Evolutionary conservation across 2,329 filamentous ascomycete genomes (phyloP), one percentile per base, ranked within the genome.

Genomic region (Bimuria novae-zelandiae): DNA sequence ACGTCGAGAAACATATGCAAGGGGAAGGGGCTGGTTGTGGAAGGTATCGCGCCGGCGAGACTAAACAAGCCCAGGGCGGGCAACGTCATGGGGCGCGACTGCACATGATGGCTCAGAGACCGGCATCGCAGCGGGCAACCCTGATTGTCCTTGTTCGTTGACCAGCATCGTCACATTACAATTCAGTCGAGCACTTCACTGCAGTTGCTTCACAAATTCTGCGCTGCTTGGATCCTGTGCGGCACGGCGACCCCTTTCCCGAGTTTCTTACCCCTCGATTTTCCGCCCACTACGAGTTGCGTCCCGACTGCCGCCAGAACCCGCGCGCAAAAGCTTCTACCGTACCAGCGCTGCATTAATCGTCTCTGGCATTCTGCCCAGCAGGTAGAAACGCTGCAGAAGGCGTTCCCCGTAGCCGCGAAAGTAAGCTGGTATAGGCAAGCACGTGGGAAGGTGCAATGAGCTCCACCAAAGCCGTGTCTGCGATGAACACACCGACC

Each of bases 391-490:
- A 6, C 6, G 7, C 23, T 19, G 10, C 29, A 12, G 32, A 11
- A 17, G 14, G 16, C 12, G n/a, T 42, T 30, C 22, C n/a, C n/a
- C n/a, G n/a, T n/a, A n/a, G n/a, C n/a, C n/a, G n/a, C n/a, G n/a
- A n/a, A n/a, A n/a, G n/a, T n/a, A n/a, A n/a, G n/a, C n/a, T n/a
- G n/a, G n/a, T n/a, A n/a, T n/a, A n/a, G n/a, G n/a, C n/a, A n/a
- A n/a, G n/a, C n/a, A n/a, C n/a, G n/a, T n/a, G n/a, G n/a, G n/a
- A n/a, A n/a, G n/a, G n/a, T n/a, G 54, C 49, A 52, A 65, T 67
- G 64, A 64, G 58, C 54, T 51, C 67, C 54, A 51, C 54, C 50
- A 54, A 64, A 21, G 27, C 27, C 19, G 11, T 32, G 46, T 54
- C 60, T 37, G 45, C 57, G 19, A 56, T 48, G 37, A 50, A 54